Evolutionary conservation across 2,329 filamentous ascomycete genomes (phyloP).

Genomic region (Raffaelea deltoideospora): DNA sequence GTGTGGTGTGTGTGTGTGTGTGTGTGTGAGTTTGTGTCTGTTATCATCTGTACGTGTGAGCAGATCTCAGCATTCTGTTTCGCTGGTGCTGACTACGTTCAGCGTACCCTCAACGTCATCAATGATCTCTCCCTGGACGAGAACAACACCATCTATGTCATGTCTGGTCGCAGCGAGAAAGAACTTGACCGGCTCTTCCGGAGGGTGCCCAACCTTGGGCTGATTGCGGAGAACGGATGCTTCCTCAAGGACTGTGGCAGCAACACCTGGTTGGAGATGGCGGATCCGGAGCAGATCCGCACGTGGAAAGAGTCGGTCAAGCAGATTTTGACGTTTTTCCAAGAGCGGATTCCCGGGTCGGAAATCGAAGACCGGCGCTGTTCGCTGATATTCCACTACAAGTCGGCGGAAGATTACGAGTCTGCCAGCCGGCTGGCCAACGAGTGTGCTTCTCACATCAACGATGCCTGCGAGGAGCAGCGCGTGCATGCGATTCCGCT

Average conservation of each 20-base stretch:
- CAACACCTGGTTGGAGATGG: conserved; percentile 63
- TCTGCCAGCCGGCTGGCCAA: conserved; percentile 65
- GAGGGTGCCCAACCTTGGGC: conserved; percentile 64
- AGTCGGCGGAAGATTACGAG: conserved; percentile 62
- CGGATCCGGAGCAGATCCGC: conserved; percentile 52
- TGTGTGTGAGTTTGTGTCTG: too few relatives aligned
- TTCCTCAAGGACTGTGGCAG: conserved; percentile 62
- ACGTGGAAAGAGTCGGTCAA: conserved; percentile 76
- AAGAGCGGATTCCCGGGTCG: conserved; percentile 76
- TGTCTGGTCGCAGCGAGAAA: conserved; percentile 77
- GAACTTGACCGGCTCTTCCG: conserved; percentile 80
- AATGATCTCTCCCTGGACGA: conserved; percentile 69
- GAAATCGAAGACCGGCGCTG: conserved; percentile 85
- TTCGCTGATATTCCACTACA: conserved; percentile 82
- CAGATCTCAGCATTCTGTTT: conserved; percentile 1
- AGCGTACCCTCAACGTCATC: conserved; percentile 69
- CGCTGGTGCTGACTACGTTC: conserved; percentile 1
- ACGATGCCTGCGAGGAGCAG: conserved; percentile 76
- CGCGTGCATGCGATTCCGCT: conserved; percentile 70
- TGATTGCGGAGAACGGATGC: conserved; percentile 91
- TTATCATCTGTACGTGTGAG: background rate
- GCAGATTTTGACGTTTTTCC: conserved; percentile 75
- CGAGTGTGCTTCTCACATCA: conserved; percentile 89
- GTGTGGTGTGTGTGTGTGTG: too few relatives aligned
- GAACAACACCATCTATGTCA: conserved; percentile 79